A percentile compares a stretch with the other conserved stretches of the same genome.
Evolutionary conservation across 164 flowering plant species (phyloP).

Genomic region (Annona squamosa): DNA sequence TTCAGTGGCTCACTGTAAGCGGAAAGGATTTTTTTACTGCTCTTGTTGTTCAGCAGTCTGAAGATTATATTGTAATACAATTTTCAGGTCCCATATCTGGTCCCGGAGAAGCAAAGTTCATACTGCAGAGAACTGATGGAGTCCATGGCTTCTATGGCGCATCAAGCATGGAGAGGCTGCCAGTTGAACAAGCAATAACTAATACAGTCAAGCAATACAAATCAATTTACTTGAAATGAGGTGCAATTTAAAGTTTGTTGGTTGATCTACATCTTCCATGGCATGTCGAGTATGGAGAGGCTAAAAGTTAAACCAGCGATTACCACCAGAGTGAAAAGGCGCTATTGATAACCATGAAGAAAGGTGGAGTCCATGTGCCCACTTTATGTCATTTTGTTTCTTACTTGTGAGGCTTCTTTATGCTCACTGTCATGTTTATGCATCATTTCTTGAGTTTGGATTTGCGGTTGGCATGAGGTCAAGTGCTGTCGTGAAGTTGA

Average conservation of each 20-base stretch:
- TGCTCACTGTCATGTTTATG: background rate
- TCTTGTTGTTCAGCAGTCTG: too few relatives aligned
- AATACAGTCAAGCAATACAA: slow-evolving; percentile 68
- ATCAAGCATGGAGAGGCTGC: slow-evolving; percentile 94
- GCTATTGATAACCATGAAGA: slow-evolving; percentile 59
- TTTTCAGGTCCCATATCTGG: slow-evolving; percentile 89
- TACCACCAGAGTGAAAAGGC: slow-evolving; percentile 53
- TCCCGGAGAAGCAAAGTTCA: slow-evolving; percentile 72
- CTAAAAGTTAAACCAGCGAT: slow-evolving; percentile 92
- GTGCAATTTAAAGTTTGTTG: background rate
- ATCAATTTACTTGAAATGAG: slow-evolving; percentile 47
- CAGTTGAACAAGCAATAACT: slow-evolving; percentile 88
- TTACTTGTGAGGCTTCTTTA: background rate
- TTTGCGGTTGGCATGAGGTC: background rate
- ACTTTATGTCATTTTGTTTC: background rate
- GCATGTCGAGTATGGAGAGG: slow-evolving; percentile 96
- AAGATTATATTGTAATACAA: slow-evolving; percentile 1
- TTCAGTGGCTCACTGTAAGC: background rate
- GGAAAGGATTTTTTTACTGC: background rate
- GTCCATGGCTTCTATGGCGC: slow-evolving; percentile 97
- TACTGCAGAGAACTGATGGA: slow-evolving; percentile 64
- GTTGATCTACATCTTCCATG: slow-evolving; percentile 38
- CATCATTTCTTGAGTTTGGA: background rate
- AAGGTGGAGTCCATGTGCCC: slow-evolving; percentile 8
- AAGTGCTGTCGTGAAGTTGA: background rate